phyloP scores from a whole-genome alignment of 2,329 filamentous ascomycete genomes.

The Acrocalymma vagum region DNA sequence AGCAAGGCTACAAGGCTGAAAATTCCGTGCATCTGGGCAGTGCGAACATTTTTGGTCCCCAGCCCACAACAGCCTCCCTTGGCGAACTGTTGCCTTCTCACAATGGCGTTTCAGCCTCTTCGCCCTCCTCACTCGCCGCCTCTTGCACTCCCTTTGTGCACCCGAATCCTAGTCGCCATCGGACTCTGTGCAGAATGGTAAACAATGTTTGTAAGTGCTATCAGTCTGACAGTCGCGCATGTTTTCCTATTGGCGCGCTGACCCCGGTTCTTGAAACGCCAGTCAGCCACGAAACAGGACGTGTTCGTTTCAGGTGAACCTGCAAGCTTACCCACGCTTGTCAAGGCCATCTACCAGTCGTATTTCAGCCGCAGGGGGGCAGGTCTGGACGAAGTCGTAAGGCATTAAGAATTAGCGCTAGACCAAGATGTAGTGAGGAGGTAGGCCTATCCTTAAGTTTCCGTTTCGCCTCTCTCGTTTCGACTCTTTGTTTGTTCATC shows the following conservation, averaged over 20 bases:
- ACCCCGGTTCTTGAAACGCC: slow-evolving; percentile 3
- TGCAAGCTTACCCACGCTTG: slow-evolving; percentile 20
- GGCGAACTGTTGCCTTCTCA: slow-evolving; percentile 13
- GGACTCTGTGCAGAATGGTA: too few relatives aligned
- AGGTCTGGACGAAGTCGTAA: too few relatives aligned
- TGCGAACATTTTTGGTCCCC: too few relatives aligned
- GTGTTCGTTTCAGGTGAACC: slow-evolving; percentile 43
- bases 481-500: background rate
- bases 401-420: slow-evolving; percentile 12
- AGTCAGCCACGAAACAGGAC: background rate
- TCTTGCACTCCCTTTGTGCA: too few relatives aligned
- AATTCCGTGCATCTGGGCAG: too few relatives aligned
- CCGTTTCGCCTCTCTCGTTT: background rate
- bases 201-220: too few relatives aligned
- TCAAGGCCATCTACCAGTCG: slow-evolving; percentile 4
- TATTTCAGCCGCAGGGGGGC: too few relatives aligned
- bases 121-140: slow-evolving; percentile 7
- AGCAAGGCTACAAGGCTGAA: too few relatives aligned
- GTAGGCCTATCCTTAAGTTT: background rate
- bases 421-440: too few relatives aligned
- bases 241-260: too few relatives aligned
- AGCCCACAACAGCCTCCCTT: slow-evolving; percentile 11
- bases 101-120: slow-evolving; percentile 18
- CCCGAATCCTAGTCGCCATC: too few relatives aligned
- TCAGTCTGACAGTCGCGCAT: too few relatives aligned